Evolutionary conservation across 768 basidiomycete genomes (phyloP).

Genomic region (Tubosaeta sp.): DNA sequence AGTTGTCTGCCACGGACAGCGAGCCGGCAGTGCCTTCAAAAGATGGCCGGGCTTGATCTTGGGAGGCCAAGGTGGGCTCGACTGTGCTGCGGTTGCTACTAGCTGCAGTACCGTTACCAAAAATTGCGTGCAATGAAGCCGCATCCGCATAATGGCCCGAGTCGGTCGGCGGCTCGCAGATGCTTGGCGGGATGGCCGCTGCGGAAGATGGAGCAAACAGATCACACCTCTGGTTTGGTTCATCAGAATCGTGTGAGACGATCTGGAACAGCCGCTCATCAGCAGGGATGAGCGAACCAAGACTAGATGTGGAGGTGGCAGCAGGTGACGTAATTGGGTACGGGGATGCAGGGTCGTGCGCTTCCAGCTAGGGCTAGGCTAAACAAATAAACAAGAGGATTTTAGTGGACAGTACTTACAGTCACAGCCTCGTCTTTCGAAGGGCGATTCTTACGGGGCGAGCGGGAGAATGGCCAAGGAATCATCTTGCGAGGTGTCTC

Average conservation of each 20-base stretch:
- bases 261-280: slow-evolving; percentile 23
- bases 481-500: slow-evolving; percentile 26
- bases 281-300: slow-evolving; percentile 26
- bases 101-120: slow-evolving; percentile 5
- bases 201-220: slow-evolving; percentile 10
- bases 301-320: slow-evolving; percentile 25
- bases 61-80: slow-evolving; percentile 1
- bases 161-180: neutral
- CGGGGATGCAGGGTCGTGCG: slow-evolving; percentile 9
- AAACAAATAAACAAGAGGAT: neutral
- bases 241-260: slow-evolving; percentile 9
- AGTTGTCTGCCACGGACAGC: slow-evolving; percentile 3
- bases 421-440: slow-evolving; percentile 3
- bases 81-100: neutral
- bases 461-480: slow-evolving; percentile 28
- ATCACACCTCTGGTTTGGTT: neutral
- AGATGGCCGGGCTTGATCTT: neutral
- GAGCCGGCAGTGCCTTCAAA: slow-evolving; percentile 4
- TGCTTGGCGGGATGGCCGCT: neutral
- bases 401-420: slow-evolving; percentile 10
- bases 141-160: slow-evolving; percentile 1
- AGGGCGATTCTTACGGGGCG: slow-evolving; percentile 17
- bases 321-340: slow-evolving; percentile 18
- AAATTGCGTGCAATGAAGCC: slow-evolving; percentile 4
- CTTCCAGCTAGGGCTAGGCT: slow-evolving; percentile 5